These are phyloP conservation scores for Aureobasidium sp. DNA, from an alignment of 2,329 filamentous ascomycete species.

Conservation along the genomic window DNA sequence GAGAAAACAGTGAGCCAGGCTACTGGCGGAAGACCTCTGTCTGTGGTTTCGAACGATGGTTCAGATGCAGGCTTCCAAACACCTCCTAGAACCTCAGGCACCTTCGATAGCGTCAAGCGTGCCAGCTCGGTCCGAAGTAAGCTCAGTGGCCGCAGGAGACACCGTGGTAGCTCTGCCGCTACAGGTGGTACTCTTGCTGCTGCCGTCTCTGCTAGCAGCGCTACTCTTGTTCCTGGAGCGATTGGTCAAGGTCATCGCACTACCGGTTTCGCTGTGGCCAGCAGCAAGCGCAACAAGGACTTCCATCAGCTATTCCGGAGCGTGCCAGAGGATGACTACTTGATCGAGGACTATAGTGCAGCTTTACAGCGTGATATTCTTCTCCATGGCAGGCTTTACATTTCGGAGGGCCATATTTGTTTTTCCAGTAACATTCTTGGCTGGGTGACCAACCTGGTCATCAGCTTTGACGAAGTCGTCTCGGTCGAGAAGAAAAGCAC, in stretches of 20 bases:
- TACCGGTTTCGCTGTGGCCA: constrained; percentile 92
- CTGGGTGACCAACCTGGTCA: constrained; percentile 95
- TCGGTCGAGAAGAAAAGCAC: constrained; percentile 96
- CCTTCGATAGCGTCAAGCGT: constrained; percentile 50
- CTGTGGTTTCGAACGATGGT: constrained; percentile 33
- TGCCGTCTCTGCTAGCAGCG: constrained; percentile 63
- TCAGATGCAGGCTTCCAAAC: constrained; percentile 51
- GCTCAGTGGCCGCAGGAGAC: constrained; percentile 51
- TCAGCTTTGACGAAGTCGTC: constrained; percentile 96
- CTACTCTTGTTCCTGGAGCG: constrained; percentile 57
- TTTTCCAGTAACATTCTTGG: constrained; percentile 99
- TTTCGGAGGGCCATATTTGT: constrained; percentile 94
- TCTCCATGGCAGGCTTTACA: constrained; percentile 85
- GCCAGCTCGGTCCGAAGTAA: constrained; percentile 47
- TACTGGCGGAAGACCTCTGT: constrained; percentile 32
- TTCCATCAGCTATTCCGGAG: constrained; percentile 93
- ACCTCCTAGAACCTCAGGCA: constrained; percentile 61
- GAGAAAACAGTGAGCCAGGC: constrained; percentile 26
- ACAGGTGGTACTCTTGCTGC: constrained; percentile 60
- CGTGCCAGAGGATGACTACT: constrained; percentile 93
- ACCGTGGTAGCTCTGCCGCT: constrained; percentile 69
- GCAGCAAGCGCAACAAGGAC: constrained; percentile 90
- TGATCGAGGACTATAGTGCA: constrained; percentile 98
- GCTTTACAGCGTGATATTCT: constrained; percentile 93
- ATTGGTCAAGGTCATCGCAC: constrained; percentile 62